Evolutionary conservation across 305 asterid genomes (phyloP).

Genomic region (Rubia tinctorum): DNA sequence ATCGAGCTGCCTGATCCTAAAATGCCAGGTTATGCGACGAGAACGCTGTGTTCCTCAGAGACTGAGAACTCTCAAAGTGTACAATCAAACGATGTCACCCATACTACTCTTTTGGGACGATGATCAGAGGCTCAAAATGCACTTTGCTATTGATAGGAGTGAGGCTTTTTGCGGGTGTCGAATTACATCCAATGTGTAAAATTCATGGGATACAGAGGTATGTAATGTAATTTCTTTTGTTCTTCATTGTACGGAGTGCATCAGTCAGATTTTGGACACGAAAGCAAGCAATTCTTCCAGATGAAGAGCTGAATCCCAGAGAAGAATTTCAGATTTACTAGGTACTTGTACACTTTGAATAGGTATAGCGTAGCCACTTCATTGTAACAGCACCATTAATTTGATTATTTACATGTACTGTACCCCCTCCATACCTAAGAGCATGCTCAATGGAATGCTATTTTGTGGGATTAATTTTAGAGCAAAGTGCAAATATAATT

Average conservation of each 20-base stretch:
- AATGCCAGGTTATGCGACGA: conserved; percentile 6
- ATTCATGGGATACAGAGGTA: neutral
- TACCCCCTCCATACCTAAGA: no score
- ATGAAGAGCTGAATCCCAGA: neutral
- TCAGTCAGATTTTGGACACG: neutral
- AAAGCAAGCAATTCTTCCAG: neutral
- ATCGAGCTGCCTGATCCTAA: conserved; percentile 10
- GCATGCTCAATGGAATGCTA: no score
- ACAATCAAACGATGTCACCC: neutral
- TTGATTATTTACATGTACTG: no score
- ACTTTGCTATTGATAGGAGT: neutral
- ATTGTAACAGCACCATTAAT: no score
- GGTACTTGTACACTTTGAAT: no score
- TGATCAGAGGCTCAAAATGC: neutral
- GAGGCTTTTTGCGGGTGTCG: neutral
- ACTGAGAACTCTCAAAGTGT: neutral
- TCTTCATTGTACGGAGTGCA: no score
- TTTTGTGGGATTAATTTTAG: no score
- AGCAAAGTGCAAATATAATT: no score
- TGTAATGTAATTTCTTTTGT: no score
- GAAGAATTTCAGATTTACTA: neutral
- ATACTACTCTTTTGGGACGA: conserved; percentile 8
- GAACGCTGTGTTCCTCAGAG: neutral
- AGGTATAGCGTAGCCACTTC: no score
- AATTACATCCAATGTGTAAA: neutral